A percentile compares a stretch with the other conserved stretches of the same genome.
phyloP scores from a whole-genome alignment of 1,284 basidiomycete genomes.

The Marasmius fiardii region DNA sequence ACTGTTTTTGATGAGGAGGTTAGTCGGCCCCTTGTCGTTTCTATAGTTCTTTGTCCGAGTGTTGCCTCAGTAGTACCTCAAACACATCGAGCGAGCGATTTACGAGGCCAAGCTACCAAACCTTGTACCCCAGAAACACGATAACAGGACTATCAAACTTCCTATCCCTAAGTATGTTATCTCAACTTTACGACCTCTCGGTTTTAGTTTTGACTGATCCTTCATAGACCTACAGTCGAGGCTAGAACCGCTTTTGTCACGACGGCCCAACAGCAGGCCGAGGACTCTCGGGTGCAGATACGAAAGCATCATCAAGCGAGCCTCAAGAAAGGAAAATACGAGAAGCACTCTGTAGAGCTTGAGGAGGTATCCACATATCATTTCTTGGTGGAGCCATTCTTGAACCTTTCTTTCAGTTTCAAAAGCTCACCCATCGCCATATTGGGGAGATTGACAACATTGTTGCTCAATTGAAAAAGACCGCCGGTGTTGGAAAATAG shows the following conservation, averaged over 20 bases:
- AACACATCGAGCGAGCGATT: constrained; percentile 67
- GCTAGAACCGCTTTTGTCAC: constrained; percentile 54
- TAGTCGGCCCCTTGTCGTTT: constrained; percentile 24
- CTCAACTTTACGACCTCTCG: not conserved
- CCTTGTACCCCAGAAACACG: constrained; percentile 65
- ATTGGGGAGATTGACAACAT: constrained; percentile 64
- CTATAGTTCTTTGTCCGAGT: constrained; percentile 4
- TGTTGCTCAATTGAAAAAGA: constrained; percentile 61
- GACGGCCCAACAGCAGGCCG: constrained; percentile 57
- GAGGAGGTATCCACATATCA: constrained; percentile 47
- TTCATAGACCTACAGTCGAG: constrained; percentile 68
- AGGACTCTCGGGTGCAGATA: constrained; percentile 72
- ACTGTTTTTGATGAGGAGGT: constrained; percentile 76
- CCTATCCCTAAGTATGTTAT: constrained; percentile 68
- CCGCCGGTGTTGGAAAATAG: constrained; percentile 24
- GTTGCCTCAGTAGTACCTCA: constrained; percentile 56
- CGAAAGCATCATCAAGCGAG: constrained; percentile 63
- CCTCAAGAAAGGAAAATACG: constrained; percentile 65
- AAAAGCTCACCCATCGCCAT: constrained; percentile 61
- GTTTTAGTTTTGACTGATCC: constrained; percentile 3
- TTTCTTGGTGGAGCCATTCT: not conserved
- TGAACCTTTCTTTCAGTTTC: constrained; percentile 47
- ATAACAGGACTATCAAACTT: constrained; percentile 68
- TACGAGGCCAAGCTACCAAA: constrained; percentile 70
- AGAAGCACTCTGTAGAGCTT: constrained; percentile 61